Evolutionary conservation across 306 rosid species (phyloP).

Genomic region (Prunus davidiana): DNA sequence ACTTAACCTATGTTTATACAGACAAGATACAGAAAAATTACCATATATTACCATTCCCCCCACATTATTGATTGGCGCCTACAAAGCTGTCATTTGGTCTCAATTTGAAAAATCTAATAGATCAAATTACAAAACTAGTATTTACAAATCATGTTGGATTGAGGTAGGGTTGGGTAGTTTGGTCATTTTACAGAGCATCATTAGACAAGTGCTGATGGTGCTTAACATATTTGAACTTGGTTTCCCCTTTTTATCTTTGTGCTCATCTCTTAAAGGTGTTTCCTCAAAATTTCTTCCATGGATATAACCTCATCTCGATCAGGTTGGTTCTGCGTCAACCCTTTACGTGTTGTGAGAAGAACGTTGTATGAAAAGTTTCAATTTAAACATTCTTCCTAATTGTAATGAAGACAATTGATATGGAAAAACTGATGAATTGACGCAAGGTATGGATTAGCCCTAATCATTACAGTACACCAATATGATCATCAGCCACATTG

Average conservation of each 20-base stretch:
- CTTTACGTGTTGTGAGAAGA: neutral
- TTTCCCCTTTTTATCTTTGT: neutral
- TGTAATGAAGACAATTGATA: neutral
- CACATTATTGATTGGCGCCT: neutral
- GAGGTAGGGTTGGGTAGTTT: neutral
- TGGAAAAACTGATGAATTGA: slow-evolving; percentile 11
- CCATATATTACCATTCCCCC: slow-evolving; percentile 18
- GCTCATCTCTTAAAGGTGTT: neutral
- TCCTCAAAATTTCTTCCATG: neutral
- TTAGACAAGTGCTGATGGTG: neutral
- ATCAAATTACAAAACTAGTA: neutral
- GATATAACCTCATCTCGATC: neutral
- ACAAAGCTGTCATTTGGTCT: neutral
- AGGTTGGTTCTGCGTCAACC: too few species aligned
- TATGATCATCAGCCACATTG: neutral
- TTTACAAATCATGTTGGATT: neutral
- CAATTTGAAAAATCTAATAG: neutral
- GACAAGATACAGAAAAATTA: slow-evolving; percentile 13
- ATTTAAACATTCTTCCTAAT: neutral
- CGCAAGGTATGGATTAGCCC: slow-evolving; percentile 10
- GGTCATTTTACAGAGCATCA: neutral
- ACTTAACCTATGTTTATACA: slow-evolving; percentile 9
- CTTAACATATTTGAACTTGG: neutral
- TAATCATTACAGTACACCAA: slow-evolving; percentile 13
- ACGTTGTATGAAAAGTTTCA: neutral